These are phyloP conservation scores for Huntiella omanensis DNA, from an alignment of 2,329 filamentous ascomycete species.

Conservation along the genomic window DNA sequence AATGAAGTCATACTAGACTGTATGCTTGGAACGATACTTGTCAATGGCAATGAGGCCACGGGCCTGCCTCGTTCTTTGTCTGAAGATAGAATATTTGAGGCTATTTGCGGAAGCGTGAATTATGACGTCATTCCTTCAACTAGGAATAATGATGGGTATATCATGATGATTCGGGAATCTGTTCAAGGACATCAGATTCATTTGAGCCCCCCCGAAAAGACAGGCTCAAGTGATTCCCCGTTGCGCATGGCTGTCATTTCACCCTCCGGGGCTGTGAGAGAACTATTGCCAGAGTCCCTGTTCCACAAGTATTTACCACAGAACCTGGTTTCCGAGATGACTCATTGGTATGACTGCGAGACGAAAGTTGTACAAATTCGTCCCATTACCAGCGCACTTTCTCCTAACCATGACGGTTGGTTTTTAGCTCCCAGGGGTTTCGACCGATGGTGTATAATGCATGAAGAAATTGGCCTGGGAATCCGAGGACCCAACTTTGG, in stretches of 20 bases:
- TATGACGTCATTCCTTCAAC: constrained; percentile 26
- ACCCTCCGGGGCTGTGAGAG: constrained; percentile 5
- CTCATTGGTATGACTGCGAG: constrained; percentile 27
- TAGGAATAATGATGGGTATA: constrained; percentile 18
- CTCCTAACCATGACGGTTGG: no score
- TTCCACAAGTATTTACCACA: constrained; percentile 18
- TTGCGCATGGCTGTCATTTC: constrained; percentile 18
- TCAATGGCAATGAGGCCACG: no score
- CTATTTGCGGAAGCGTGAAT: constrained; percentile 24
- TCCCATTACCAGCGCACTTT: no score
- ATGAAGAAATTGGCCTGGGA: no score
- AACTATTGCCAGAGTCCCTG: constrained; percentile 19
- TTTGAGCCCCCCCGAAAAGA: constrained; percentile 16
- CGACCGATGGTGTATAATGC: no score
- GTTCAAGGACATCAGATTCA: constrained; percentile 19
- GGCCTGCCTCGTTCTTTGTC: no score
- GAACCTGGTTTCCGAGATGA: constrained; percentile 20
- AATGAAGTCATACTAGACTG: no score
- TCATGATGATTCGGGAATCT: background rate
- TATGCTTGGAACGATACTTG: no score
- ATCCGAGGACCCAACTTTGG: background rate
- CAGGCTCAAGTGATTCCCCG: constrained; percentile 9
- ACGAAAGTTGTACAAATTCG: constrained; percentile 17
- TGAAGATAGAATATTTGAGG: constrained; percentile 16
- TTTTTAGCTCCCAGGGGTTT: no score